Conservation (phyloP, 1,284 basidiomycete species). For the Laetiporus sulphureus region DNA sequence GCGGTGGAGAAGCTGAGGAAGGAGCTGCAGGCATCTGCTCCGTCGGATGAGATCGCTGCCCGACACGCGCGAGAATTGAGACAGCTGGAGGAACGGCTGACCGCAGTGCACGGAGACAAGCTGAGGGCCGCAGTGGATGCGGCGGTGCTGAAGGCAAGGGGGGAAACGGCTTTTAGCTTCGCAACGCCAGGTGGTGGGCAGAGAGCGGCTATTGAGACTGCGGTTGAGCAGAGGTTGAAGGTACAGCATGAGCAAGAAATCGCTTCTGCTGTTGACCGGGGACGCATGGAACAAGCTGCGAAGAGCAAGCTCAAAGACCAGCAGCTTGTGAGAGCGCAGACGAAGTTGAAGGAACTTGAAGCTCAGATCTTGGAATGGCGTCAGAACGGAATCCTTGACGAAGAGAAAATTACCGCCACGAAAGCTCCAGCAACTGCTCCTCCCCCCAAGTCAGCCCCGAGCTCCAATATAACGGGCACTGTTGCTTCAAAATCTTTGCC, state of each 20-base stretch:
- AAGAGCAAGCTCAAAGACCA: conserved; percentile 65
- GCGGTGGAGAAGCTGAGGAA: conserved; percentile 49
- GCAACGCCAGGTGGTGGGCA: conserved; percentile 25
- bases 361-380: conserved; percentile 51
- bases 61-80: conserved; percentile 56
- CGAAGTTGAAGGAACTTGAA: conserved; percentile 60
- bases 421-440: conserved; percentile 16
- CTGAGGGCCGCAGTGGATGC: conserved; percentile 44
- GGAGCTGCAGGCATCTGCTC: conserved; percentile 30
- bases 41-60: conserved; percentile 35
- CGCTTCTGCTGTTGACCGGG: conserved; percentile 56
- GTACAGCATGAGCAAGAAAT: conserved; percentile 49
- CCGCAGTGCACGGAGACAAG: conserved; percentile 46
- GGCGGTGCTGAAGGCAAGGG: conserved; percentile 25
- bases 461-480: conserved; percentile 9
- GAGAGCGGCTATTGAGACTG: conserved; percentile 42
- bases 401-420: conserved; percentile 6
- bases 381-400: conserved; percentile 38
- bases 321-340: conserved; percentile 52
- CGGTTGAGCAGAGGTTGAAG: conserved; percentile 37
- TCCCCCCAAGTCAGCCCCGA: conserved; percentile 11
- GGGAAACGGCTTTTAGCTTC: conserved; percentile 22
- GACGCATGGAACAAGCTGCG: conserved; percentile 51
- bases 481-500: conserved; percentile 17
- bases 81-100: conserved; percentile 44